Evolutionary conservation across 176 grass and related monocot species (phyloP), one percentile per base, ranked within the genome.

Genomic region (Guadua angustifolia): DNA sequence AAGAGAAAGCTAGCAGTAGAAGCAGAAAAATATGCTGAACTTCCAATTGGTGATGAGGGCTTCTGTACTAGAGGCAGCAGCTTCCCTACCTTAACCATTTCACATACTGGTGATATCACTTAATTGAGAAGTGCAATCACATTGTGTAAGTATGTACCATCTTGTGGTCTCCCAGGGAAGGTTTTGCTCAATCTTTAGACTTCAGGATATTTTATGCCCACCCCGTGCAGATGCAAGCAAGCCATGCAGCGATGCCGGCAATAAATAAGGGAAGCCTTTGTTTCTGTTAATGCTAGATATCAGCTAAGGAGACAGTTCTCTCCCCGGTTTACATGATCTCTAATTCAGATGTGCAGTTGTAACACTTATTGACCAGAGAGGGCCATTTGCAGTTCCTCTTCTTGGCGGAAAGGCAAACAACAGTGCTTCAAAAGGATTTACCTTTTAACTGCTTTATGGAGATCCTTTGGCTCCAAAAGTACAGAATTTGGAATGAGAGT

Each of bases 401-500:
- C 53, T 87, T 91, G 82, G 82, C 78, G 14, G 74, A 94, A 74
- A 67, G 86, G 26, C 78, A 91, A 92, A 82, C 80, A 80, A 88
- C 90, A 55, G 53, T 88, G 35, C 77, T 87, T 40, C 68, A 40
- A 46, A 90, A 86, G 69, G 86, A 83, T 80, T 67, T 88, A 36
- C 82, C 69, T 87, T 94, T 97, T 81, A 91, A 89, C 79, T 82
- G 79, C 77, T 62, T 62, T 87, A 51, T 73, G 73, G 84, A 72
- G 74, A 89, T 86, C 76, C 69, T 58, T 85, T 90, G 58, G 69
- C 67, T 69, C 78, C 55, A 85, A 69, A 81, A 85, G n/a, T 90
- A 75, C 38, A 75, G 67, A 66, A 76, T 88, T 75, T 73, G 76
- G 74, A 83, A 87, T 72, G 69, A 79, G 40, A 71, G 43, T 79